phyloP scores from a whole-genome alignment of 257 asterid species.

The Solanum pinnatisectum region DNA sequence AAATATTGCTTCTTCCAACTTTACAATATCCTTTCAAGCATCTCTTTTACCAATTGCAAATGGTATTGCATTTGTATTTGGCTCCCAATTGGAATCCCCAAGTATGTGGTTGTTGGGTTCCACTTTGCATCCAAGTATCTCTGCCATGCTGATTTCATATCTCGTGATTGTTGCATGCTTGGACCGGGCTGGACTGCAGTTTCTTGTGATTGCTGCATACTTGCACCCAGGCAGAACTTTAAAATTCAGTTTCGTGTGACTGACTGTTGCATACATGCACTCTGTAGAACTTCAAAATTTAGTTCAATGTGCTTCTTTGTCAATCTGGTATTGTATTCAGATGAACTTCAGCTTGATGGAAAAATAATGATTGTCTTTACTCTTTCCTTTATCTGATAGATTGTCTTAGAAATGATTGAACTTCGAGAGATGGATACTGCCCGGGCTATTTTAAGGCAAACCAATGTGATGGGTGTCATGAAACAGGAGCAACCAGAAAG shows the following conservation, averaged over 20 bases:
- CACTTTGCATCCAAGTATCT: background rate
- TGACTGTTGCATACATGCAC: background rate
- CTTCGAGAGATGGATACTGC: slow-evolving; percentile 98
- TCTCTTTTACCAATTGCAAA: background rate
- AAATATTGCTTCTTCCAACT: background rate
- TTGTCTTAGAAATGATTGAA: slow-evolving; percentile 97
- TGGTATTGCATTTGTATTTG: background rate
- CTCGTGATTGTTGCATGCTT: background rate
- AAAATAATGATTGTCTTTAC: background rate
- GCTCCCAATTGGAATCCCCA: background rate
- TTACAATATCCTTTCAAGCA: background rate
- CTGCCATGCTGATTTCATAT: background rate
- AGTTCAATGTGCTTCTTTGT: background rate
- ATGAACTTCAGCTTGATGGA: background rate
- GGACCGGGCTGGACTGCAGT: background rate
- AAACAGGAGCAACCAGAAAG: slow-evolving; percentile 97
- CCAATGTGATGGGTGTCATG: slow-evolving; percentile 98
- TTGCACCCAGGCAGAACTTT: background rate
- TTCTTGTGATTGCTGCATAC: background rate
- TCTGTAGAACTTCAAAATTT: background rate
- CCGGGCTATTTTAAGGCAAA: slow-evolving; percentile 90
- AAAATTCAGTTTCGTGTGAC: background rate
- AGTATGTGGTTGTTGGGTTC: background rate
- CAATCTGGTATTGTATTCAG: background rate
- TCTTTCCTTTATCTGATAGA: slow-evolving; percentile 24